Evolutionary conservation across 2,329 filamentous ascomycete species (phyloP).

Genomic region (Aspergillus ochraceoroseus): DNA sequence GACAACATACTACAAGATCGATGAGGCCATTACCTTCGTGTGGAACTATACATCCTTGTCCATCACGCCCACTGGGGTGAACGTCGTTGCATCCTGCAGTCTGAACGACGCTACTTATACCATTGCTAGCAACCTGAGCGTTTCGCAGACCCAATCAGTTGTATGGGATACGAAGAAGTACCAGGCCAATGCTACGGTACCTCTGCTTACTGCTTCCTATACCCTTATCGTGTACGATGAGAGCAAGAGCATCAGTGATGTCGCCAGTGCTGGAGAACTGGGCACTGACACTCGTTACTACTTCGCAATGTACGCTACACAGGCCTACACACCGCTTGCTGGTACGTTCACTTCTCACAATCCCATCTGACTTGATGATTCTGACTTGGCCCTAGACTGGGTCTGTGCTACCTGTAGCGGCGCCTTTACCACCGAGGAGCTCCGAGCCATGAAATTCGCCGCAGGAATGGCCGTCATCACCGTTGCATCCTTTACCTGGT

Average conservation of each 20-base stretch:
- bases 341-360: constrained; percentile 39
- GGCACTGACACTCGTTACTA: constrained; percentile 48
- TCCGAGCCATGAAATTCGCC: constrained; percentile 53
- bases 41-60: constrained; percentile 66
- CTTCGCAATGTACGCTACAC: constrained; percentile 61
- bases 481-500: constrained; percentile 54
- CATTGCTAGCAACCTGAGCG: constrained; percentile 55
- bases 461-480: constrained; percentile 54
- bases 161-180: constrained; percentile 59
- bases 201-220: constrained; percentile 57
- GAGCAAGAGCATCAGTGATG: constrained; percentile 48
- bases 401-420: constrained; percentile 55
- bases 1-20: constrained; percentile 60
- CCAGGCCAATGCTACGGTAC: constrained; percentile 46
- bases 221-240: constrained; percentile 61
- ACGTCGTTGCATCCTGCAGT: constrained; percentile 59
- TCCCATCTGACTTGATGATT: constrained; percentile 6
- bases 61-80: constrained; percentile 55
- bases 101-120: constrained; percentile 58
- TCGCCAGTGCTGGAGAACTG: constrained; percentile 53
- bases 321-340: constrained; percentile 47
- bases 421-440: constrained; percentile 51
- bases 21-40: constrained; percentile 57
- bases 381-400: constrained; percentile 42
- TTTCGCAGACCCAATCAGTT: constrained; percentile 49